Evolutionary conservation across 2,329 filamentous ascomycete genomes (phyloP).

Genomic region (Dothidotthia symphoricarpi): DNA sequence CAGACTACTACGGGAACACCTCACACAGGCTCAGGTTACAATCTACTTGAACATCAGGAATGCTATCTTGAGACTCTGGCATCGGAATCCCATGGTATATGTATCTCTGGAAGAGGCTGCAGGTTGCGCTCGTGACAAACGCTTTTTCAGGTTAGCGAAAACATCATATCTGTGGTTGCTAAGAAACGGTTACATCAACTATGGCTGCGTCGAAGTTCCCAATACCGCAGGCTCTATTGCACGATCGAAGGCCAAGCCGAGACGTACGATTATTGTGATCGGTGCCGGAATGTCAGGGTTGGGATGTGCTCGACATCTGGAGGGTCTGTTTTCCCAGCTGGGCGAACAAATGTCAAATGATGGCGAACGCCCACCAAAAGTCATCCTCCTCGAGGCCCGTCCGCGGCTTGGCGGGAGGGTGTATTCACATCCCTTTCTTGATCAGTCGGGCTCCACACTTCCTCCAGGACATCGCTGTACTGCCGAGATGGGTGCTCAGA

Average conservation of each 20-base stretch:
- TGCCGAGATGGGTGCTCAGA: slow-evolving; percentile 96
- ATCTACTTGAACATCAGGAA: slow-evolving; percentile 96
- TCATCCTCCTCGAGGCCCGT: slow-evolving; percentile 83
- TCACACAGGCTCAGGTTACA: slow-evolving; percentile 86
- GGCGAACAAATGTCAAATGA: slow-evolving; percentile 63
- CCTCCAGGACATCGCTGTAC: slow-evolving; percentile 64
- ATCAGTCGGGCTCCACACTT: slow-evolving; percentile 56
- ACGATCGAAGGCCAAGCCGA: slow-evolving; percentile 46
- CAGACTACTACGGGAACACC: slow-evolving; percentile 71
- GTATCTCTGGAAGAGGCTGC: slow-evolving; percentile 83
- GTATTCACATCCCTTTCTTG: slow-evolving; percentile 73
- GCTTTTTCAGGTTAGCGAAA: slow-evolving; percentile 86
- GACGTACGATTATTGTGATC: slow-evolving; percentile 78
- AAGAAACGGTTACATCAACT: slow-evolving; percentile 92
- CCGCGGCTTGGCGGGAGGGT: slow-evolving; percentile 86
- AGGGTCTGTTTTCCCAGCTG: slow-evolving; percentile 81
- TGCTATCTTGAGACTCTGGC: slow-evolving; percentile 86
- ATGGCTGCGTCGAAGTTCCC: slow-evolving; percentile 79
- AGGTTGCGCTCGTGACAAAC: slow-evolving; percentile 80
- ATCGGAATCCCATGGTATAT: slow-evolving; percentile 76
- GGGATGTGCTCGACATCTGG: slow-evolving; percentile 86
- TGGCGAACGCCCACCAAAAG: slow-evolving; percentile 67
- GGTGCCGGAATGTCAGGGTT: slow-evolving; percentile 94
- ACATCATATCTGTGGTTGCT: slow-evolving; percentile 92
- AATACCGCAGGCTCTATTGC: slow-evolving; percentile 40